These are phyloP conservation scores for Adansonia madagascariensis DNA, from an alignment of 441 rosid species.

Conservation along the genomic window DNA sequence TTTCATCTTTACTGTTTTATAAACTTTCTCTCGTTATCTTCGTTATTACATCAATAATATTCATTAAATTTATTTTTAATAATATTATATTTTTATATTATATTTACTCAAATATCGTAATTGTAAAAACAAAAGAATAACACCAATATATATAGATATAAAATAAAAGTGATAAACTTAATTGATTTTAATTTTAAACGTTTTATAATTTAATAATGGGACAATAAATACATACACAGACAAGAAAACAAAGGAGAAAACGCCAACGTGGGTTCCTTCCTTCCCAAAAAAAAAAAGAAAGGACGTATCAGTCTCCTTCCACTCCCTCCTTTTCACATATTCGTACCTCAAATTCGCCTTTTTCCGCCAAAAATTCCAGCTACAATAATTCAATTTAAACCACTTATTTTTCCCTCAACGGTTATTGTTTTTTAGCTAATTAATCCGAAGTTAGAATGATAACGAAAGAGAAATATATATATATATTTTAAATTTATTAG, in stretches of 20 bases:
- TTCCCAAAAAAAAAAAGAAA: not conserved
- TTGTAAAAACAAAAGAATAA: too few relatives aligned
- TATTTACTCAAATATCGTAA: too few relatives aligned
- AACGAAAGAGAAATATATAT: not conserved
- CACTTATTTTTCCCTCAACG: too few relatives aligned
- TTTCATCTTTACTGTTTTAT: too few relatives aligned
- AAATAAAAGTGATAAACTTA: too few relatives aligned
- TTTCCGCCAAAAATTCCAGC: conserved; percentile 29
- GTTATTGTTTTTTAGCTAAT: not conserved
- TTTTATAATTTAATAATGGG: not conserved
- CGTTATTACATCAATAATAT: too few relatives aligned
- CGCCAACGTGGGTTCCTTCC: not conserved
- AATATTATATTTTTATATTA: too few relatives aligned
- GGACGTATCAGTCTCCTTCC: not conserved
- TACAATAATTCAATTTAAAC: not conserved
- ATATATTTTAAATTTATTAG: not conserved
- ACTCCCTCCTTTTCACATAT: too few relatives aligned
- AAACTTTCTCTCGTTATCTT: too few relatives aligned
- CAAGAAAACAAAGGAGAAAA: not conserved
- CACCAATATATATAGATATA: too few relatives aligned
- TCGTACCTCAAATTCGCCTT: not conserved
- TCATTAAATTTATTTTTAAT: too few relatives aligned
- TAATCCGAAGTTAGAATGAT: not conserved
- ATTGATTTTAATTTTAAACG: too few relatives aligned
- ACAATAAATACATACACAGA: not conserved